Evolutionary conservation across 1,284 basidiomycete genomes (phyloP).

Genomic region (Naganishia sp.): DNA sequence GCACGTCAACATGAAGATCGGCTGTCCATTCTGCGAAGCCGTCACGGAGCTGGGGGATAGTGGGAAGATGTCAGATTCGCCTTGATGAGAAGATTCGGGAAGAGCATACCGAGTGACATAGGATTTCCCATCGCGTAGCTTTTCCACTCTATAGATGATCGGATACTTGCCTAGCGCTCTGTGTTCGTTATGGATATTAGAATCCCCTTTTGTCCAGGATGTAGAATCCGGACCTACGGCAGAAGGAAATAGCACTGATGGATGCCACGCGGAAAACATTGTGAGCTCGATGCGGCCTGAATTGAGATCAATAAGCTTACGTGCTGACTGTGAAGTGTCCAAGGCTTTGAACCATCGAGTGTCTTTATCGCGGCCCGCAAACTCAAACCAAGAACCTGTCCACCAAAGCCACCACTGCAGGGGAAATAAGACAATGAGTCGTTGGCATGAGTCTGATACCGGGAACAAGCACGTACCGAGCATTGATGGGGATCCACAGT

Average conservation of each 20-base stretch:
- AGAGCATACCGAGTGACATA: slow-evolving; percentile 33
- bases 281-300: neutral
- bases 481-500: slow-evolving; percentile 30
- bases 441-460: neutral
- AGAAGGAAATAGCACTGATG: slow-evolving; percentile 51
- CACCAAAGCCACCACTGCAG: slow-evolving; percentile 81
- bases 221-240: slow-evolving; percentile 35
- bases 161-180: slow-evolving; percentile 74
- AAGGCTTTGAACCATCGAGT: slow-evolving; percentile 59
- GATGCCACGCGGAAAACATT: neutral
- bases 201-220: neutral
- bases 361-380: slow-evolving; percentile 75
- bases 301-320: slow-evolving; percentile 57
- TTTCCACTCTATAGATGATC: slow-evolving; percentile 81
- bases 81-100: neutral
- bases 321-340: slow-evolving; percentile 62
- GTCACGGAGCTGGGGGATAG: slow-evolving; percentile 73
- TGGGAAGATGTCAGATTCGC: neutral
- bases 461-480: neutral
- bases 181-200: slow-evolving; percentile 36
- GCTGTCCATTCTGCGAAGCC: slow-evolving; percentile 71
- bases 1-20: slow-evolving; percentile 79
- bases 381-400: slow-evolving; percentile 82
- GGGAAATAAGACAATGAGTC: slow-evolving; percentile 37
- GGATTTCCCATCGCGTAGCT: slow-evolving; percentile 65